These are phyloP conservation scores for Oryza nivara DNA, from an alignment of 176 grass and related monocot species.

Conservation along the genomic window DNA sequence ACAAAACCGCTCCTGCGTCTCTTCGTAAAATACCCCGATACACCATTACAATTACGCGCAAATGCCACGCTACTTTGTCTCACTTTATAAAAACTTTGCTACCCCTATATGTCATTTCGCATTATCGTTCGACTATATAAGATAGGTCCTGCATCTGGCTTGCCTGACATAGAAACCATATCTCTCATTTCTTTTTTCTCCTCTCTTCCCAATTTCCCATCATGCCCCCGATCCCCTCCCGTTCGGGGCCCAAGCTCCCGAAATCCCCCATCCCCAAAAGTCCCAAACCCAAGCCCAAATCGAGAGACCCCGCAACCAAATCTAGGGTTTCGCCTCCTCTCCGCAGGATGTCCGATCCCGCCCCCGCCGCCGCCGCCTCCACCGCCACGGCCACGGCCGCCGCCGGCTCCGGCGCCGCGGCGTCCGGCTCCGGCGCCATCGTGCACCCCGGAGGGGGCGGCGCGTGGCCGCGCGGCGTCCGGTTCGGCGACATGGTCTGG, in stretches of 20 bases:
- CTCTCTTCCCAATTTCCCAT: neutral
- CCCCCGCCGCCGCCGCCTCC: slow-evolving; percentile 5
- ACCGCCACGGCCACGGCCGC: neutral
- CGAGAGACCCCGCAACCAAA: neutral
- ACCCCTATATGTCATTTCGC: neutral
- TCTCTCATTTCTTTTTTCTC: neutral
- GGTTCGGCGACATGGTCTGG: slow-evolving; percentile 91
- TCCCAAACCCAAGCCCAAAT: slow-evolving; percentile 36
- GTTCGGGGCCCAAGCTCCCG: neutral
- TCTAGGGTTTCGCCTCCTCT: slow-evolving; percentile 55
- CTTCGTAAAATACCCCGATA: neutral
- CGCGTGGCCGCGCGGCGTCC: slow-evolving; percentile 20
- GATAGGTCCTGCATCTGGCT: too few relatives aligned
- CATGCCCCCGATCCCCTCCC: neutral
- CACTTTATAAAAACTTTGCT: neutral
- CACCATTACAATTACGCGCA: neutral
- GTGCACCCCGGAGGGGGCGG: slow-evolving; percentile 13
- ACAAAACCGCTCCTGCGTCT: neutral
- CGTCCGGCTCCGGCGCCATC: slow-evolving; percentile 18
- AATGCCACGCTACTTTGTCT: neutral
- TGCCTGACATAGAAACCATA: neutral
- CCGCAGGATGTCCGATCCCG: slow-evolving; percentile 48
- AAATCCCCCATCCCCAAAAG: neutral
- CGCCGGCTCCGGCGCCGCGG: neutral
- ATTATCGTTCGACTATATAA: neutral